A percentile compares a stretch with the other conserved stretches of the same genome.
phyloP scores from a whole-genome alignment of 2,329 filamentous ascomycete species.

The Fusarium oxysporum region DNA sequence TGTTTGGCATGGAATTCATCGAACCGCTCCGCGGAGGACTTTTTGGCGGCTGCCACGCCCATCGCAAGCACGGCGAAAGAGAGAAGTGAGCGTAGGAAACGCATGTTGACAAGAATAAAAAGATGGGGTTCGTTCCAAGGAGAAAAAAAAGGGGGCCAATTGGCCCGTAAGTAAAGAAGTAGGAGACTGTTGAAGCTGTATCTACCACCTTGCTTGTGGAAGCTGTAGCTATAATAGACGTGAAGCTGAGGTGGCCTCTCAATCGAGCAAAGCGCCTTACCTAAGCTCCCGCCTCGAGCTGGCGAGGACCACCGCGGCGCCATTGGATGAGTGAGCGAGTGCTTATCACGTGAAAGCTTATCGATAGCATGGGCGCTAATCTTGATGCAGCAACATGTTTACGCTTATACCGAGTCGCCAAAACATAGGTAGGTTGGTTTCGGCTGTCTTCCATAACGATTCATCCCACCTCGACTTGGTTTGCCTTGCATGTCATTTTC shows the following conservation, averaged over 20 bases:
- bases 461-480: constrained; percentile 33
- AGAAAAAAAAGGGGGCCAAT: constrained; percentile 36
- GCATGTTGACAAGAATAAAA: constrained; percentile 66
- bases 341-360: constrained; percentile 24
- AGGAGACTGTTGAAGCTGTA: constrained; percentile 24
- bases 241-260: constrained; percentile 54
- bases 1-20: constrained; percentile 75
- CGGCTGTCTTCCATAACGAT: neutral
- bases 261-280: constrained; percentile 35
- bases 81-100: constrained; percentile 72
- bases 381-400: constrained; percentile 49
- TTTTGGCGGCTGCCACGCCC: constrained; percentile 72
- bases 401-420: constrained; percentile 37
- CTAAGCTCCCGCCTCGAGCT: constrained; percentile 28
- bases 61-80: constrained; percentile 72
- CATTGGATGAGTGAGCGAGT: constrained; percentile 1
- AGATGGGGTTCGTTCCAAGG: neutral
- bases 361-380: constrained; percentile 25
- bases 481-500: constrained; percentile 16
- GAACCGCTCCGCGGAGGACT: constrained; percentile 74
- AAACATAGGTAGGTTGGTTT: constrained; percentile 39
- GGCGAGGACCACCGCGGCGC: constrained; percentile 2
- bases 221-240: constrained; percentile 35
- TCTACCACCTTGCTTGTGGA: constrained; percentile 13
- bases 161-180: constrained; percentile 32